Conservation (phyloP, 1,284 basidiomycete species). For the Pyrrhoderma noxium region DNA sequence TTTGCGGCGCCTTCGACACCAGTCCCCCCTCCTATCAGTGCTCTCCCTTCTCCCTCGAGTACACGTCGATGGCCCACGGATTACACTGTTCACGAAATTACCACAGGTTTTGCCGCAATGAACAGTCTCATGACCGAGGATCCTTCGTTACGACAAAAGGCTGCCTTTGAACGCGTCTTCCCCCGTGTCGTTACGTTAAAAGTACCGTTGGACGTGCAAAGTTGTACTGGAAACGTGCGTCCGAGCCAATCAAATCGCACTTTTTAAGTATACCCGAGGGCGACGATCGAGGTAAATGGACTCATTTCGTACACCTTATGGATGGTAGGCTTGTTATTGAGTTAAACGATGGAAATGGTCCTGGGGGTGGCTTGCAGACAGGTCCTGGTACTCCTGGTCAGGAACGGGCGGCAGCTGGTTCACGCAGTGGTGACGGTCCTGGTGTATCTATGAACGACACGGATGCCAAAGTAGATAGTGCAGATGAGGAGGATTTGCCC, state of each 20-base stretch:
- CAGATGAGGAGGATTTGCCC: conserved; percentile 6
- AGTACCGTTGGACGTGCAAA: conserved; percentile 18
- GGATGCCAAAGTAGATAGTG: conserved; percentile 8
- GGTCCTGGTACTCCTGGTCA: no score
- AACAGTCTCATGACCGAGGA: conserved; percentile 4
- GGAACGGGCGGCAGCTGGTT: neutral
- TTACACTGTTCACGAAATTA: conserved; percentile 16
- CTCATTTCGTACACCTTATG: conserved; percentile 17
- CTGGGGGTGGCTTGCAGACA: neutral
- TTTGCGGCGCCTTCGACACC: neutral
- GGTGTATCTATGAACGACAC: neutral
- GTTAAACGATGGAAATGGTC: conserved; percentile 6
- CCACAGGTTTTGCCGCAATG: conserved; percentile 13
- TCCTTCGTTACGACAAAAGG: conserved; percentile 11
- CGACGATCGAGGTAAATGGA: conserved; percentile 12
- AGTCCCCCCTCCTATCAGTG: neutral
- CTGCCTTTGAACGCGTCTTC: conserved; percentile 17
- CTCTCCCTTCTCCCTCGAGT: neutral
- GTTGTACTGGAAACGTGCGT: conserved; percentile 18
- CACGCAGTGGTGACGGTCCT: neutral
- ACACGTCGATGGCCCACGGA: conserved; percentile 16
- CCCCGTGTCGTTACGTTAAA: conserved; percentile 17
- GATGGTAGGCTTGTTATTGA: conserved; percentile 16
- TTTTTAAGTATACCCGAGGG: conserved; percentile 11
- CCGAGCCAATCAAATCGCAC: conserved; percentile 8